Conservation (phyloP, 2,329 filamentous ascomycete species). For the Apiospora phragmitis region DNA sequence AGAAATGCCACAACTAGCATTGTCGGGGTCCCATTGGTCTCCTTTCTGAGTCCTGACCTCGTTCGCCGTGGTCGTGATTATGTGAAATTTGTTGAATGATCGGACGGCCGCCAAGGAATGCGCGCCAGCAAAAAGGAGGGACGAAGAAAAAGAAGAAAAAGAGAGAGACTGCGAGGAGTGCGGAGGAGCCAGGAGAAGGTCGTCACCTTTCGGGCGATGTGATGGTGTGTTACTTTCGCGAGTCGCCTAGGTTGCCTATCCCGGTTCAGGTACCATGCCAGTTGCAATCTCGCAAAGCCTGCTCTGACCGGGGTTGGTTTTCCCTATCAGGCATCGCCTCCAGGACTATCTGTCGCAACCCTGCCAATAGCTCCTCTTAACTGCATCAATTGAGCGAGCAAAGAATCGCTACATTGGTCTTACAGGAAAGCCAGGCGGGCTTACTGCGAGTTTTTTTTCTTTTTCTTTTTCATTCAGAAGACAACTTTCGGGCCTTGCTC, state of each 20-base stretch:
- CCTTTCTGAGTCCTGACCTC: neutral
- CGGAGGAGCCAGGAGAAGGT: neutral
- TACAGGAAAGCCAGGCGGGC: neutral
- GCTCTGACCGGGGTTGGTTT: neutral
- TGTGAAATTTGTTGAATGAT: constrained; percentile 18
- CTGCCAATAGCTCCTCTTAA: neutral
- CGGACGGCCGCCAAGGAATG: constrained; percentile 22
- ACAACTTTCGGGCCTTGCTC: neutral
- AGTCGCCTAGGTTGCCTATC: constrained; percentile 1
- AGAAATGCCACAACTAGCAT: constrained; percentile 16
- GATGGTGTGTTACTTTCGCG: constrained; percentile 1
- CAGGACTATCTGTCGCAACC: constrained; percentile 2
- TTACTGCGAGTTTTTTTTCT: neutral
- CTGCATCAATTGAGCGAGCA: neutral
- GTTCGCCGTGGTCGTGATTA: neutral
- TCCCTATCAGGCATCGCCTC: neutral
- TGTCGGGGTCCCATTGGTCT: constrained; percentile 12
- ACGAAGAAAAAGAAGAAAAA: neutral
- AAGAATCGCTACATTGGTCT: neutral
- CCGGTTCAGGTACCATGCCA: neutral
- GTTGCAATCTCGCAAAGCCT: constrained; percentile 9
- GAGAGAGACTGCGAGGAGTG: neutral
- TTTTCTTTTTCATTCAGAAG: too few species aligned
- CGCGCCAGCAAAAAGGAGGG: neutral
- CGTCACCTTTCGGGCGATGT: neutral